Evolutionary conservation across 352 stramenopile genomes (phyloP).

Genomic region (Globisporangium spiculum): DNA sequence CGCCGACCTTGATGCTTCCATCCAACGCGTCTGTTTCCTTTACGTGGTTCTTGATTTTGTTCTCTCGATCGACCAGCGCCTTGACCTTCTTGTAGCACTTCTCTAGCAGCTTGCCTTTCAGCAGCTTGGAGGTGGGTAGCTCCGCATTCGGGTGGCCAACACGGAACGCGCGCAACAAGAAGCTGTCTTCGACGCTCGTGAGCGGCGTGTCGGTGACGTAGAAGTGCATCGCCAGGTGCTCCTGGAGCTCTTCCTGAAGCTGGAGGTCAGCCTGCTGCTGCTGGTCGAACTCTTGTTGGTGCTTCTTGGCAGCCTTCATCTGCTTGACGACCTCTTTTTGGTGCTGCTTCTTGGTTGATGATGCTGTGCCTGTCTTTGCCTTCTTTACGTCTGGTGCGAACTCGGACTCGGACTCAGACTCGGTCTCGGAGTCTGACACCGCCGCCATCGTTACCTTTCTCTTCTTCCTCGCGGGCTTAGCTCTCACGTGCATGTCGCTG

Average conservation of each 20-base stretch:
- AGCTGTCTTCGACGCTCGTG: slow-evolving; percentile 12
- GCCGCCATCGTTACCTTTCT: too few species aligned
- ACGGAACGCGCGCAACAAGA: slow-evolving; percentile 19
- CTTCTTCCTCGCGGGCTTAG: neutral
- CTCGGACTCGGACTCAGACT: neutral
- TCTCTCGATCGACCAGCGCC: neutral
- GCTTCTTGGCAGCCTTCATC: neutral
- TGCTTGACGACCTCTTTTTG: neutral
- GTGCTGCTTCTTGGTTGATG: neutral
- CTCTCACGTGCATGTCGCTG: neutral
- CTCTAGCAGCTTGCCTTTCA: slow-evolving; percentile 23
- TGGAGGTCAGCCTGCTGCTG: neutral
- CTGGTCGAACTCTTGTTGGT: neutral
- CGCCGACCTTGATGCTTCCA: neutral
- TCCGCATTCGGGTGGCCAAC: neutral
- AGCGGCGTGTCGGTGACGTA: slow-evolving; percentile 21
- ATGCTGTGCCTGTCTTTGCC: neutral
- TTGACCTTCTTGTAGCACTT: slow-evolving; percentile 11
- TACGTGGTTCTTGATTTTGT: neutral
- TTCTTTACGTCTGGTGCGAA: too few species aligned
- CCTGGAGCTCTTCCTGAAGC: slow-evolving; percentile 5
- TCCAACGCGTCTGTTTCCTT: slow-evolving; percentile 11
- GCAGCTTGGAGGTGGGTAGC: slow-evolving; percentile 5
- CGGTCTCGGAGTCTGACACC: neutral
- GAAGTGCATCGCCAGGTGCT: slow-evolving; percentile 29